Conservation (phyloP, 768 basidiomycete species). For the Boletus sp. region DNA sequence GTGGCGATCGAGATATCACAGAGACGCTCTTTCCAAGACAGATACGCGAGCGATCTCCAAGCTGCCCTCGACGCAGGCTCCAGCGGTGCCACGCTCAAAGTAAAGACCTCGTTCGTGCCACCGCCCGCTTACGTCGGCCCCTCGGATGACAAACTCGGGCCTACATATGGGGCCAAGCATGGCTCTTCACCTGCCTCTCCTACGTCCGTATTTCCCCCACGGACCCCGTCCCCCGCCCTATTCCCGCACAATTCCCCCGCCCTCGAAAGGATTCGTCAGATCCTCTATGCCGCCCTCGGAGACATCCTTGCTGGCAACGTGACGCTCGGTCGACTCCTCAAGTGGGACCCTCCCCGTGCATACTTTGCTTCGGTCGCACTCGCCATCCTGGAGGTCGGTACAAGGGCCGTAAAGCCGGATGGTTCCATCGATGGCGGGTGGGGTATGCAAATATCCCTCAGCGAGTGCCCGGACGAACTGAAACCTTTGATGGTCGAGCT, state of each 20-base stretch:
- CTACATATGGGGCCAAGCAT: slow-evolving; percentile 2
- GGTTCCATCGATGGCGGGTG: slow-evolving; percentile 50
- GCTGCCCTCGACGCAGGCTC: slow-evolving; percentile 71
- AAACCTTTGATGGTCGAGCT: slow-evolving; percentile 73
- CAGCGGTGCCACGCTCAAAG: slow-evolving; percentile 32
- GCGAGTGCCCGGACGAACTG: slow-evolving; percentile 60
- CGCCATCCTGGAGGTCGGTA: slow-evolving; percentile 70
- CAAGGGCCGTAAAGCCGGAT: slow-evolving; percentile 44
- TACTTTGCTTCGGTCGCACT: slow-evolving; percentile 77
- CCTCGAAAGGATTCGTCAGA: slow-evolving; percentile 81
- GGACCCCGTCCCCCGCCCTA: slow-evolving; percentile 50
- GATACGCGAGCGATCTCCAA: slow-evolving; percentile 73
- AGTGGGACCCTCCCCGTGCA: slow-evolving; percentile 64
- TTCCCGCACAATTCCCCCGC: slow-evolving; percentile 41
- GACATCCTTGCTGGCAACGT: slow-evolving; percentile 61
- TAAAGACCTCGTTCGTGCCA: slow-evolving; percentile 64
- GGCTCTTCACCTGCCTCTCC: slow-evolving; percentile 16
- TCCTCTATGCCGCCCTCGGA: slow-evolving; percentile 77
- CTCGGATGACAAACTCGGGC: slow-evolving; percentile 15
- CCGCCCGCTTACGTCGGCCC: slow-evolving; percentile 61
- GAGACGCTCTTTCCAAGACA: slow-evolving; percentile 77
- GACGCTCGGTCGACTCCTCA: slow-evolving; percentile 54
- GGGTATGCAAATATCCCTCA: slow-evolving; percentile 53
- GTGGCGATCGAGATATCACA: slow-evolving; percentile 88
- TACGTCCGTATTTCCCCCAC: slow-evolving; percentile 35